Base-by-base conservation (phyloP, 2,329 filamentous ascomycete genomes). In the Fusarium foetens region DNA sequence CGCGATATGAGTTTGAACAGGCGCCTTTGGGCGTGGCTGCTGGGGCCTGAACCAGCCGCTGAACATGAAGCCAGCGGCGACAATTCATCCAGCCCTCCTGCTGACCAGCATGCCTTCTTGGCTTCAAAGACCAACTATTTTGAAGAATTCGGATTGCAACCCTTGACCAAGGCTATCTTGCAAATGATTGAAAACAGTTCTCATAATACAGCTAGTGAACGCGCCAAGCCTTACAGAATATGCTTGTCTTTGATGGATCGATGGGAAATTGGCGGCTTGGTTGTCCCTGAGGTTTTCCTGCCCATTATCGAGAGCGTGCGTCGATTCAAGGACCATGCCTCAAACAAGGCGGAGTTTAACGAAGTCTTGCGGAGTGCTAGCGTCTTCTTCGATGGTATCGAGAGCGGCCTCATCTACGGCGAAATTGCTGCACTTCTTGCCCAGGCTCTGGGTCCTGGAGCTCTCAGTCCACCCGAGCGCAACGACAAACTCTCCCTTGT, bases 1-100 rank as follows among this genome's bases (percentile, higher is more conserved):
- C 90, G 95, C 81, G 96, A 99, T 72, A 99, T 99, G 96, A 97
- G 95, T 79, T 84, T 99, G 53, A 99, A 99, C 80, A 87, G 96
- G 75, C 90, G 96, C 41, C 84, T 99, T n/a, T 98, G 95, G 94
- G 90, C 93, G 46, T 99, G 96, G 96, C 91, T 98, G 68, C 86
- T 99, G 4, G 96, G 96, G 0, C 95, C 95, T 6, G 94, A 88
- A 54, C 88, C 88, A 45, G 75, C 85, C 27, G 75, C 81, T 60
- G 86, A 91, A 66, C 75, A 83, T 27, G 87, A 91, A 55, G 82
- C 81, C 19, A 81, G 79, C 0, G 75, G 80, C 41, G 86, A 88
- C 59, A 87, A 83, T 19, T 85, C 86, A 33, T 77, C 77, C 16
- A 82, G 83, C 5, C 77, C 82, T 9, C 76, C 82, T 7, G 83